A percentile compares a stretch with the other conserved stretches of the same genome.
Evolutionary conservation across 352 stramenopile genomes (phyloP).

Genomic region (Peronospora destructor): DNA sequence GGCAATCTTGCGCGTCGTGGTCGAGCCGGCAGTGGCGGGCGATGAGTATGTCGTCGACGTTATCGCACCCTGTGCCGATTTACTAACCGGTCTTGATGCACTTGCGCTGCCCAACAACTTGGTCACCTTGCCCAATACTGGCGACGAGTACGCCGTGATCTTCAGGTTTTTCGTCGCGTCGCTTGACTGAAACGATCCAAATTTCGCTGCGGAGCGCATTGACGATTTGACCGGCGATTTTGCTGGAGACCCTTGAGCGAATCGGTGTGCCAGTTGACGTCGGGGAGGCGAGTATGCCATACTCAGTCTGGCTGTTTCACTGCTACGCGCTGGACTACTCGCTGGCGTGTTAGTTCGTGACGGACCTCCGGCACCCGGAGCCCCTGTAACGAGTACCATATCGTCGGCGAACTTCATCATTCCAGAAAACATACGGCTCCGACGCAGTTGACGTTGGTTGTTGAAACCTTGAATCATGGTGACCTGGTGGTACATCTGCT

Average conservation of each 20-base stretch:
- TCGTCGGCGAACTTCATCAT: conserved; percentile 33
- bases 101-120: conserved; percentile 5
- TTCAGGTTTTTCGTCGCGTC: conserved; percentile 14
- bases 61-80: no score
- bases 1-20: conserved; percentile 16
- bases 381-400: conserved; percentile 26
- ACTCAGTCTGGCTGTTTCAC: conserved; percentile 18
- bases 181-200: conserved; percentile 15
- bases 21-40: conserved; percentile 8
- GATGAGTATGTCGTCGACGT: conserved; percentile 13
- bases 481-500: conserved; percentile 27
- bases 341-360: conserved; percentile 21
- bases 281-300: conserved; percentile 24
- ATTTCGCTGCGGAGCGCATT: conserved; percentile 8
- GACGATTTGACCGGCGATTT: conserved; percentile 16
- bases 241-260: conserved; percentile 12
- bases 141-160: conserved; percentile 22
- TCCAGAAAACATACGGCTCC: conserved; percentile 27
- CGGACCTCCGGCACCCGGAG: conserved; percentile 18
- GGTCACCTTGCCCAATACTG: conserved; percentile 7
- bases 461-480: conserved; percentile 34
- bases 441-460: conserved; percentile 29
- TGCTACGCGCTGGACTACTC: conserved; percentile 16
- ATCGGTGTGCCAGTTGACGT: conserved; percentile 25
- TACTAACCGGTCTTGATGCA: no score